A percentile compares a stretch with the other conserved stretches of the same genome.
Evolutionary conservation across 352 stramenopile species (phyloP).

Genomic region (Phytophthora palmivora): DNA sequence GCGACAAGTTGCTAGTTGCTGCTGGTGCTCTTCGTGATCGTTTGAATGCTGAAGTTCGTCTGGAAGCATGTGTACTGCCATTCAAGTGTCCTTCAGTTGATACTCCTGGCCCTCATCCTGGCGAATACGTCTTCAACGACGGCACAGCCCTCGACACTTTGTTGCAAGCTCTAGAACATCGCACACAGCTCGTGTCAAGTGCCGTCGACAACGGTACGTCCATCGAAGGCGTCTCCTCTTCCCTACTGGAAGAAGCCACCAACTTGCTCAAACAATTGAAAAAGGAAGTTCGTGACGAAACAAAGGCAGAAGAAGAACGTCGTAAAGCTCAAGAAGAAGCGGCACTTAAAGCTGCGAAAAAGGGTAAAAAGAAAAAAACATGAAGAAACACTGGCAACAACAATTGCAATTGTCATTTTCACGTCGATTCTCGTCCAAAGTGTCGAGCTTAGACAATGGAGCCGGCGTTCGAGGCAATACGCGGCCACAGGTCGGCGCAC

Average conservation of each 20-base stretch:
- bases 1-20: constrained; percentile 60
- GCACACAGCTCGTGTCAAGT: constrained; percentile 55
- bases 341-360: constrained; percentile 79
- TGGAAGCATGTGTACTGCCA: constrained; percentile 63
- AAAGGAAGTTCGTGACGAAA: constrained; percentile 83
- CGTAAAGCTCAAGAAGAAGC: constrained; percentile 75
- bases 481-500: constrained; percentile 99
- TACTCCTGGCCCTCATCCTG: constrained; percentile 10
- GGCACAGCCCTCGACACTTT: constrained; percentile 56
- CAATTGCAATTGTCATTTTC: constrained; percentile 43
- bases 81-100: constrained; percentile 42
- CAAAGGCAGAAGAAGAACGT: constrained; percentile 78
- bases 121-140: constrained; percentile 63
- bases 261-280: constrained; percentile 79
- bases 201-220: constrained; percentile 55
- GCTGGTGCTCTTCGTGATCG: constrained; percentile 57
- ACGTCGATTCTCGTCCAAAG: constrained; percentile 31
- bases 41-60: constrained; percentile 69
- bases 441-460: constrained; percentile 97
- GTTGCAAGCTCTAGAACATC: constrained; percentile 71
- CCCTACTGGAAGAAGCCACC: constrained; percentile 66
- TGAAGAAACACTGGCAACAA: constrained; percentile 38
- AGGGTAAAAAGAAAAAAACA: constrained; percentile 82
- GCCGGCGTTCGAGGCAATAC: constrained; percentile 99
- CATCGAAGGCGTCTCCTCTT: constrained; percentile 57